A percentile compares a stretch with the other conserved stretches of the same genome.
phyloP scores from a whole-genome alignment of 208 protist genomes.

The Trypanosoma grayi region DNA sequence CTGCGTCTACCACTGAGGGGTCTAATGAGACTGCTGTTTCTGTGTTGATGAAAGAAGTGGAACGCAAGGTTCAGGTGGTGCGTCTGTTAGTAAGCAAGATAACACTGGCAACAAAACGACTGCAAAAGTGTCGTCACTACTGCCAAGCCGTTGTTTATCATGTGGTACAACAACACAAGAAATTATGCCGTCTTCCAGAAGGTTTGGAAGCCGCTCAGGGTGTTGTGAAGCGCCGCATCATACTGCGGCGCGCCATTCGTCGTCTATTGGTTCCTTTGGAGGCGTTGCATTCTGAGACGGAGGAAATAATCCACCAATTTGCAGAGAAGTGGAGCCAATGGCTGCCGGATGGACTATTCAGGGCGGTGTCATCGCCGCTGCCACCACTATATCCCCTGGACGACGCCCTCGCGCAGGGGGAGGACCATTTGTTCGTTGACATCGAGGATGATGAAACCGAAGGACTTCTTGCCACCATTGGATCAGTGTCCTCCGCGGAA shows the following conservation, averaged over 20 bases:
- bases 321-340: constrained; percentile 17
- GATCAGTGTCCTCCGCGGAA: not conserved
- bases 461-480: constrained; percentile 16
- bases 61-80: constrained; percentile 19
- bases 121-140: constrained; percentile 14
- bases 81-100: constrained; percentile 8
- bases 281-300: constrained; percentile 2
- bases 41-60: constrained; percentile 21
- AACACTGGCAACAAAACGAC: constrained; percentile 1
- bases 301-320: constrained; percentile 17
- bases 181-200: constrained; percentile 16
- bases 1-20: not conserved
- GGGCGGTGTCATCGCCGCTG: constrained; percentile 9
- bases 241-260: constrained; percentile 26
- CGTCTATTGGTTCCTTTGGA: constrained; percentile 23
- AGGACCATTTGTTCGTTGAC: constrained; percentile 25
- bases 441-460: constrained; percentile 28
- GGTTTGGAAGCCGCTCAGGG: constrained; percentile 20
- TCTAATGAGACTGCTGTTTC: not conserved
- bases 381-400: constrained; percentile 24
- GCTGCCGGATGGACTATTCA: constrained; percentile 19
- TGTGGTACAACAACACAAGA: constrained; percentile 23
- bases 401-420: constrained; percentile 16
- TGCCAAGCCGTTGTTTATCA: constrained; percentile 14
- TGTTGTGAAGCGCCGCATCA: constrained; percentile 23